Percentiles rank a stretch among this genome's conserved stretches.
phyloP scores from a whole-genome alignment of 1,284 basidiomycete species.

The Irpex sp. region DNA sequence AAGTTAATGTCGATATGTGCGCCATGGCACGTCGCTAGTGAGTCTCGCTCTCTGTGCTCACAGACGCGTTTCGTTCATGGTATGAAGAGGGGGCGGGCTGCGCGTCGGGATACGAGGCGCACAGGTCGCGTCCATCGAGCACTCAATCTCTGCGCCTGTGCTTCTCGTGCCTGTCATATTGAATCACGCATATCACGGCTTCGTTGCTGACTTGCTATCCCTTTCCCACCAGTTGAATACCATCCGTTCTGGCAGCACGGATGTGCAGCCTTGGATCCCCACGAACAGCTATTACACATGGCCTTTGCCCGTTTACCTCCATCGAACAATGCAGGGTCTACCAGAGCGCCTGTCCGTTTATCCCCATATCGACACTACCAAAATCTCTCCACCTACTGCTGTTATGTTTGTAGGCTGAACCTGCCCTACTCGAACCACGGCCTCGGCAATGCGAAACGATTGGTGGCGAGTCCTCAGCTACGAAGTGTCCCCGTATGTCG shows the following conservation, averaged over 20 bases:
- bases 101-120: constrained; percentile 3
- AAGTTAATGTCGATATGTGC: constrained; percentile 52
- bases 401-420: constrained; percentile 70
- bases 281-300: constrained; percentile 35
- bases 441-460: constrained; percentile 45
- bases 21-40: constrained; percentile 43
- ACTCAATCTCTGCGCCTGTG: constrained; percentile 10
- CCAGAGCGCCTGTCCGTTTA: constrained; percentile 27
- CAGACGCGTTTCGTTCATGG: background rate
- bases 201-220: constrained; percentile 13
- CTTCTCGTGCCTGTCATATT: constrained; percentile 14
- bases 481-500: constrained; percentile 53
- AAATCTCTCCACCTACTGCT: constrained; percentile 39
- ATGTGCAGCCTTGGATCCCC: constrained; percentile 49
- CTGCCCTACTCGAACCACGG: constrained; percentile 46
- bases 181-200: constrained; percentile 9
- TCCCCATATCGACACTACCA: constrained; percentile 42
- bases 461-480: constrained; percentile 36
- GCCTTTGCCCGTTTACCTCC: constrained; percentile 24
- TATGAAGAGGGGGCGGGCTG: background rate
- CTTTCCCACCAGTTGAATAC: constrained; percentile 40
- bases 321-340: constrained; percentile 25
- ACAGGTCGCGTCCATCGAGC: constrained; percentile 4
- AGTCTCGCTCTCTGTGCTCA: constrained; percentile 22
- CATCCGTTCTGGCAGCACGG: constrained; percentile 62